These are phyloP conservation scores for Xylaria sp. DNA, from an alignment of 2,329 filamentous ascomycete genomes.

Conservation along the genomic window DNA sequence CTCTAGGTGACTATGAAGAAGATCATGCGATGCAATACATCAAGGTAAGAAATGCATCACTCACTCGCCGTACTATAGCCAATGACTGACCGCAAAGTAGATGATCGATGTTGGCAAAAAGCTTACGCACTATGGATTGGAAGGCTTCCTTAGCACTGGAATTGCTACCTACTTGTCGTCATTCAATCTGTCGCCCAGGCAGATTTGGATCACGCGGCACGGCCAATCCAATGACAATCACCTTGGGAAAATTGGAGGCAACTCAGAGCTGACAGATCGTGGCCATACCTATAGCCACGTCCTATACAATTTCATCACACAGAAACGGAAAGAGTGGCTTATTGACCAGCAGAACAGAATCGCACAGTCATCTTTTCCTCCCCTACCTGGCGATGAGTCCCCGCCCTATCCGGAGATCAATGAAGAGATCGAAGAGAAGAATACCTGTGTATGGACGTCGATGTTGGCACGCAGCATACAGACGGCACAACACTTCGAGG, in stretches of 20 bases:
- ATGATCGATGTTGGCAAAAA: conserved; percentile 98
- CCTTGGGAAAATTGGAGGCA: conserved; percentile 87
- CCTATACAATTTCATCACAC: conserved; percentile 84
- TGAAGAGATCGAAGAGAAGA: conserved; percentile 77
- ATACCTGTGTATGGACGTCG: conserved; percentile 98
- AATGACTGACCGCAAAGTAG: conserved; percentile 53
- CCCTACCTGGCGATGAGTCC: conserved; percentile 87
- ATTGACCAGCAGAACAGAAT: conserved; percentile 82
- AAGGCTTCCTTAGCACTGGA: conserved; percentile 89
- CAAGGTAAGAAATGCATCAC: conserved; percentile 60
- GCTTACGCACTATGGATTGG: conserved; percentile 87
- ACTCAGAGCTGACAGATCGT: conserved; percentile 81
- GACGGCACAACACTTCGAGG: conserved; percentile 87
- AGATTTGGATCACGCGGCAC: conserved; percentile 98
- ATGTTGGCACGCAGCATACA: conserved; percentile 93
- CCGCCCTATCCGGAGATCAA: conserved; percentile 91
- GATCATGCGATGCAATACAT: conserved; percentile 92
- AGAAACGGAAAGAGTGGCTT: conserved; percentile 84
- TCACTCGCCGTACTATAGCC: background rate
- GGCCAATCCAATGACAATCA: conserved; percentile 92
- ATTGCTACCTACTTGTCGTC: conserved; percentile 96
- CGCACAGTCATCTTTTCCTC: conserved; percentile 84
- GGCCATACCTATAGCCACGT: conserved; percentile 82
- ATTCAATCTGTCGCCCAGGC: conserved; percentile 93
- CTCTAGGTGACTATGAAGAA: conserved; percentile 91